A percentile compares a stretch with the other conserved stretches of the same genome.
Conservation (phyloP, 2,329 filamentous ascomycete species). For the Fusarium tuaranense region DNA sequence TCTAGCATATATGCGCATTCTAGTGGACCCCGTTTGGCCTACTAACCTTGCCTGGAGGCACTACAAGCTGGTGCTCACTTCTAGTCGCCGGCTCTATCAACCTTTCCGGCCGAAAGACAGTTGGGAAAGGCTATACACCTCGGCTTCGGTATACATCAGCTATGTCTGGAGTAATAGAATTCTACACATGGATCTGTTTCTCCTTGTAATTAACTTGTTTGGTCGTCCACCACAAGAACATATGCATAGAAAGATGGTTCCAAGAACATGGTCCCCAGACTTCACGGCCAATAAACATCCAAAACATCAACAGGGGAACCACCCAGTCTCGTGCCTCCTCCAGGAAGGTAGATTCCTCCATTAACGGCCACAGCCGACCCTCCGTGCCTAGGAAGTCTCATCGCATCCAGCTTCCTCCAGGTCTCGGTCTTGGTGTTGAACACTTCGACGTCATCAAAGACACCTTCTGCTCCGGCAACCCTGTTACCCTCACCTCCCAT, state of each 20-base stretch:
- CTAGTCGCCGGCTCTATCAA: not conserved
- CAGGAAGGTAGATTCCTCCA: conserved; percentile 49
- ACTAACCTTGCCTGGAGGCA: no score
- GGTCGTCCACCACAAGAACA: no score
- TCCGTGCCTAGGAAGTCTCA: conserved; percentile 51
- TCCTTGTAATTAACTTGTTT: no score
- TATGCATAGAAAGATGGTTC: no score
- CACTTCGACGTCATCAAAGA: conserved; percentile 47
- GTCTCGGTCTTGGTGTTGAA: conserved; percentile 45
- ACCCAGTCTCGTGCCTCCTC: conserved; percentile 45
- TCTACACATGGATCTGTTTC: no score
- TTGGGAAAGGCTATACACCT: no score
- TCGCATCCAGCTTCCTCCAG: conserved; percentile 43
- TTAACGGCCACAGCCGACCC: conserved; percentile 46
- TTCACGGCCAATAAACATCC: conserved; percentile 32
- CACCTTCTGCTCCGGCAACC: conserved; percentile 17
- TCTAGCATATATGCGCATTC: not conserved
- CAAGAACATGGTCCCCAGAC: no score
- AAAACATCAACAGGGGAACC: conserved; percentile 29
- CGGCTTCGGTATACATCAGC: no score
- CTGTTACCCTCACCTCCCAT: conserved; percentile 54
- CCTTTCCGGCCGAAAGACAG: not conserved
- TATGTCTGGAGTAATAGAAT: no score
- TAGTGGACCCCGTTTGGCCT: no score
- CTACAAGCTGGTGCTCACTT: not conserved